Percentiles rank a stretch among this genome's conserved stretches.
phyloP scores from a whole-genome alignment of 352 stramenopile species.

The Pythium diclinum region DNA sequence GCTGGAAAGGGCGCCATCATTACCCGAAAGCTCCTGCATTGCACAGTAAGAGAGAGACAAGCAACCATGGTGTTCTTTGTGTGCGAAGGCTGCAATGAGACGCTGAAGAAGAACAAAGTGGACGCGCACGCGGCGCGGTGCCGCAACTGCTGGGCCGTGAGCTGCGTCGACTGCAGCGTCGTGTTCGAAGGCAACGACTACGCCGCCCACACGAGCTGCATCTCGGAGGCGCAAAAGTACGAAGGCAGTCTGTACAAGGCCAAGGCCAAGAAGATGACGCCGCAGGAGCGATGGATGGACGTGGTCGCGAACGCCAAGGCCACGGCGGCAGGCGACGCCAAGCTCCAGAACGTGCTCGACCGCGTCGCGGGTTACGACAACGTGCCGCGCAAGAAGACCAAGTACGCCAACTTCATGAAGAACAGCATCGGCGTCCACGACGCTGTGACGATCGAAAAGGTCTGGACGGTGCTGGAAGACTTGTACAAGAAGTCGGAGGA shows the following conservation, averaged over 20 bases:
- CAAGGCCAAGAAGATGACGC: constrained; percentile 75
- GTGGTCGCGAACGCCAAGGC: constrained; percentile 54
- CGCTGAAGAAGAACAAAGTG: constrained; percentile 94
- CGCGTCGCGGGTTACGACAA: constrained; percentile 85
- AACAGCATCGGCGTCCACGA: constrained; percentile 75
- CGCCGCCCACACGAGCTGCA: constrained; percentile 87
- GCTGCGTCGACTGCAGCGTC: constrained; percentile 92
- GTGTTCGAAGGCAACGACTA: constrained; percentile 91
- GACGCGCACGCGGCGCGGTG: constrained; percentile 83
- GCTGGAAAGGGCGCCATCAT: constrained; percentile 1
- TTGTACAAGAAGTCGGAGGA: constrained; percentile 48
- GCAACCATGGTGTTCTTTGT: constrained; percentile 82
- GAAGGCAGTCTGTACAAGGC: constrained; percentile 84
- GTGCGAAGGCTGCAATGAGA: constrained; percentile 89
- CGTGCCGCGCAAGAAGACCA: constrained; percentile 91
- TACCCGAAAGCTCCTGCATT: neutral
- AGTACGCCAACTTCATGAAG: constrained; percentile 91
- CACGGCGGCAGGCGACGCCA: constrained; percentile 34
- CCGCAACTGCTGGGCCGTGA: constrained; percentile 89
- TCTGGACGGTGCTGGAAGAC: constrained; percentile 73
- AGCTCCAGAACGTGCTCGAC: constrained; percentile 66
- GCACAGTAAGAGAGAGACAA: neutral
- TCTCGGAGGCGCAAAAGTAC: constrained; percentile 95
- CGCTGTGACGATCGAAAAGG: constrained; percentile 44
- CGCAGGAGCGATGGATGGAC: constrained; percentile 88